These are phyloP conservation scores for Excoecaria cochinchinensis DNA, from an alignment of 345 rosid species.

Conservation along the genomic window DNA sequence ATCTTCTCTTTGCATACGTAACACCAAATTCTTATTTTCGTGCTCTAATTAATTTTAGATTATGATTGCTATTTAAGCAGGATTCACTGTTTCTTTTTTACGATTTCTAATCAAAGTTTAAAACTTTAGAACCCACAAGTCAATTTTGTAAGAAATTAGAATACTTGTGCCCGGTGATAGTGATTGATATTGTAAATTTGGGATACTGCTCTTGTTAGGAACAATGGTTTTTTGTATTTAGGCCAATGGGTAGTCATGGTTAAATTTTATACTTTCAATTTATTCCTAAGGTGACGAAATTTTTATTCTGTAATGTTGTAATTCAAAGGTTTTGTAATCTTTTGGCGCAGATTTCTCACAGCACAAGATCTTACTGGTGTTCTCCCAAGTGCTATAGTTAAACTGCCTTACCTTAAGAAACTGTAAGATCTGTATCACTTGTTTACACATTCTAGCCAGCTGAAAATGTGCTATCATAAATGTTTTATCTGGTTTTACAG, in stretches of 20 bases:
- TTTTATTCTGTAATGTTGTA: not conserved
- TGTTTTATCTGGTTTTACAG: not conserved
- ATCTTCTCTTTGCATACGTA: not conserved
- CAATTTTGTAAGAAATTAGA: not conserved
- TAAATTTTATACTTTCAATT: not conserved
- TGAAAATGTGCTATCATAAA: not conserved
- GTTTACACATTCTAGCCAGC: not conserved
- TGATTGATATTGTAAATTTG: too few species aligned
- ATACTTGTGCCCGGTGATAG: not conserved
- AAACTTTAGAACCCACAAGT: too few species aligned
- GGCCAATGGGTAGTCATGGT: not conserved
- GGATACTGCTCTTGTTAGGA: too few species aligned
- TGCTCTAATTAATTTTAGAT: too few species aligned
- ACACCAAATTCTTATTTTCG: not conserved
- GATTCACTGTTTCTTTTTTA: too few species aligned
- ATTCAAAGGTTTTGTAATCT: not conserved
- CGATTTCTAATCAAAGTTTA: too few species aligned
- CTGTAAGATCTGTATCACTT: slow-evolving; percentile 4
- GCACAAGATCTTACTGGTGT: slow-evolving; percentile 18
- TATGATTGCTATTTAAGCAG: too few species aligned
- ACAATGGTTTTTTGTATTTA: not conserved
- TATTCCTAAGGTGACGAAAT: too few species aligned
- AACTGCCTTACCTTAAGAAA: slow-evolving; percentile 13
- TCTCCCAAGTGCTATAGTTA: slow-evolving; percentile 13
- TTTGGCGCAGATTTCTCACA: slow-evolving; percentile 1